These are phyloP conservation scores for Sodiomyces alkalinus DNA, from an alignment of 2,329 filamentous ascomycete species.

Conservation along the genomic window DNA sequence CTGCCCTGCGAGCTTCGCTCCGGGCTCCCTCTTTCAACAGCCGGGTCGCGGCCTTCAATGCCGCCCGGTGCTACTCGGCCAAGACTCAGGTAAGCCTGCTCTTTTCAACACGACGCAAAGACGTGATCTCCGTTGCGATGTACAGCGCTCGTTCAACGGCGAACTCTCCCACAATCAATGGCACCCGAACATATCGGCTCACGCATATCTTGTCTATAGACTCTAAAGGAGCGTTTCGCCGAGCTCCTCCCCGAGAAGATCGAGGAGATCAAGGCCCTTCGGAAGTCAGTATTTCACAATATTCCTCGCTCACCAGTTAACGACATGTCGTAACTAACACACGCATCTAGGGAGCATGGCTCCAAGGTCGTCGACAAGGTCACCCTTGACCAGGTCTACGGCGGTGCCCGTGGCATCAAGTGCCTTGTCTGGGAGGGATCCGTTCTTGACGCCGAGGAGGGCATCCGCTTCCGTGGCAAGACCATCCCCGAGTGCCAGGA, in stretches of 20 bases:
- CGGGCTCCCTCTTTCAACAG: slow-evolving; percentile 51
- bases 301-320: slow-evolving; percentile 3
- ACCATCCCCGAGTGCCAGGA: slow-evolving; percentile 99
- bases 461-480: slow-evolving; percentile 98
- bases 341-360: slow-evolving; percentile 61
- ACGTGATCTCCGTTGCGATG: slow-evolving; percentile 8
- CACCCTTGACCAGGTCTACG: slow-evolving; percentile 98
- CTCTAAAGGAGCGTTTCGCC: slow-evolving; percentile 95
- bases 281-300: slow-evolving; percentile 60
- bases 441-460: slow-evolving; percentile 95
- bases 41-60: slow-evolving; percentile 61
- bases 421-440: slow-evolving; percentile 97
- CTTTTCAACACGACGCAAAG: no score
- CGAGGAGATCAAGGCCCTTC: slow-evolving; percentile 97
- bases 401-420: slow-evolving; percentile 98
- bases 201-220: slow-evolving; percentile 33
- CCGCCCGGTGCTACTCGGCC: slow-evolving; percentile 79
- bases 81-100: slow-evolving; percentile 61
- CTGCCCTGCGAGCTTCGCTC: slow-evolving; percentile 66
- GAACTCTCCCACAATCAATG: no score
- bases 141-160: no score
- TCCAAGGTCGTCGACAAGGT: slow-evolving; percentile 94
- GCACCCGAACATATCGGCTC: not conserved
- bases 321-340: slow-evolving; percentile 8
- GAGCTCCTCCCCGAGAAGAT: slow-evolving; percentile 91